Percentiles rank a stretch among this genome's conserved stretches.
Conservation (phyloP, 305 asterid genomes). For the Fraxinus nigra region DNA sequence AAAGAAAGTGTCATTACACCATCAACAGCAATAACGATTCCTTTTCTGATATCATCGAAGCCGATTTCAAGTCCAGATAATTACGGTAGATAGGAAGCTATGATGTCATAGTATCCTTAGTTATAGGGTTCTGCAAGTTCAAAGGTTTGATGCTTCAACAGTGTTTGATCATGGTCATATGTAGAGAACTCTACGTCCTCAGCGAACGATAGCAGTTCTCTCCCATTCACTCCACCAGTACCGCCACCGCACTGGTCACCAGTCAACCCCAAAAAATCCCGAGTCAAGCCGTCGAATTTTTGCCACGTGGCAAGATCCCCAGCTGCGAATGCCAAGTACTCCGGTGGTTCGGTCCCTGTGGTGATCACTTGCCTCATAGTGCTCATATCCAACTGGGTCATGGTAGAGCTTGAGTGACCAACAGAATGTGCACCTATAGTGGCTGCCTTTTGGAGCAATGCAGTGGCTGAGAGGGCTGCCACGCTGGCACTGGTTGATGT, state of each 20-base stretch:
- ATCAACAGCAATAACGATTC: not conserved
- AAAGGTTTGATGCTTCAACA: conserved; percentile 48
- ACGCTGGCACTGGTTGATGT: not conserved
- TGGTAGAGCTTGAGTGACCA: conserved; percentile 53
- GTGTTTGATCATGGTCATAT: conserved; percentile 36
- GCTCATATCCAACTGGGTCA: conserved; percentile 56
- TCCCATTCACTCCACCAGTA: conserved; percentile 12
- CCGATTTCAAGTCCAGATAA: not conserved
- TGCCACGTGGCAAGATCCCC: conserved; percentile 40
- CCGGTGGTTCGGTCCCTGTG: conserved; percentile 23
- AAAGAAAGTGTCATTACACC: not conserved
- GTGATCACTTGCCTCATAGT: conserved; percentile 31
- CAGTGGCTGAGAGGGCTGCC: conserved; percentile 64
- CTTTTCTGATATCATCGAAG: not conserved
- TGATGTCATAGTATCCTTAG: not conserved
- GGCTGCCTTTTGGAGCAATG: conserved; percentile 74
- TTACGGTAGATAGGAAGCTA: not conserved
- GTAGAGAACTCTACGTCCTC: conserved; percentile 43
- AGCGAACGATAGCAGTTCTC: conserved; percentile 42
- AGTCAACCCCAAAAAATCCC: conserved; percentile 73
- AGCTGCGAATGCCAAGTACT: conserved; percentile 2
- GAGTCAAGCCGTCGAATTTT: conserved; percentile 47
- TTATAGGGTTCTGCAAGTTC: conserved; percentile 44
- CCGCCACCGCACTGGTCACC: conserved; percentile 40
- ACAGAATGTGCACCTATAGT: conserved; percentile 29